Conservation (phyloP, 208 protist genomes). For the Leishmania tropica region DNA sequence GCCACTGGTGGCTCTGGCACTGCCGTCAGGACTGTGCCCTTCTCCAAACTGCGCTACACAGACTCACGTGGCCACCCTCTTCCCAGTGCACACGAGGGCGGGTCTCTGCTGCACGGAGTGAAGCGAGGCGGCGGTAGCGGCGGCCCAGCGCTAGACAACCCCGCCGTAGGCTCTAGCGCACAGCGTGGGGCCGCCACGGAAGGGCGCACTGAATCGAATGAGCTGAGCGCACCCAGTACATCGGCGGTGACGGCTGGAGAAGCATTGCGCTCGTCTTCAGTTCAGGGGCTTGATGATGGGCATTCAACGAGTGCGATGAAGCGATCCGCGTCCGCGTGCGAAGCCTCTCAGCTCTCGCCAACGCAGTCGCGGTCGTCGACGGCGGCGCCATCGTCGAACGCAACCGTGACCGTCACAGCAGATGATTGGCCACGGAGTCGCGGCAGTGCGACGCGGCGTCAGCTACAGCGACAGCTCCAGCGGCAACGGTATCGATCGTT, state of each 20-base stretch:
- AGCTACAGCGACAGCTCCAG: neutral
- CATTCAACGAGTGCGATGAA: neutral
- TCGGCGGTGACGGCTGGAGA: neutral
- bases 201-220: neutral
- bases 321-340: neutral
- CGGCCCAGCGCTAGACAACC: neutral
- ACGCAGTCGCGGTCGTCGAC: neutral
- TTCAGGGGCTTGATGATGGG: neutral
- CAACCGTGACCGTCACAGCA: neutral
- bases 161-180: neutral
- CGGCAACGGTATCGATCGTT: neutral
- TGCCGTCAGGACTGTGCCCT: neutral
- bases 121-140: neutral
- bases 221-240: neutral
- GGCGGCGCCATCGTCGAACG: neutral
- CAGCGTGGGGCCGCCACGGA: neutral
- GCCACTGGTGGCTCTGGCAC: neutral
- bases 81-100: neutral
- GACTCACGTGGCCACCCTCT: neutral
- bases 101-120: neutral
- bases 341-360: neutral
- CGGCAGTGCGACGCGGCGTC: no score
- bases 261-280: neutral
- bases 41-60: constrained; percentile 1
- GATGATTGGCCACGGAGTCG: neutral